phyloP scores from a whole-genome alignment of 495 filamentous ascomycete genomes.

The Talaromyces liani region DNA sequence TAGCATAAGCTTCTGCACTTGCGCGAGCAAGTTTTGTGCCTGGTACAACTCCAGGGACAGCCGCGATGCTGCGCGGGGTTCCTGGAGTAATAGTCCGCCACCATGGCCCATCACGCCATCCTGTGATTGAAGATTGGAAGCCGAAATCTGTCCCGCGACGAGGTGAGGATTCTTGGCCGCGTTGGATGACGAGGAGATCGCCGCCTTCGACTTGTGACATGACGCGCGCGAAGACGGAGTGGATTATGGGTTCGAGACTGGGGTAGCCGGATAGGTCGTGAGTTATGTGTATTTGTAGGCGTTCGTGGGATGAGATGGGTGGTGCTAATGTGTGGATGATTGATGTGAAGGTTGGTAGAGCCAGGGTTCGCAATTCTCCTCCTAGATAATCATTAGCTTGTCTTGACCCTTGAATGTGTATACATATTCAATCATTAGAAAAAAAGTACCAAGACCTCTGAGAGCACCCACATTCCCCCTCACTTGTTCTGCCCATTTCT shows the following conservation, averaged over 20 bases:
- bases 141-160: slow-evolving; percentile 54
- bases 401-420: slow-evolving; percentile 6
- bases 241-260: slow-evolving; percentile 86
- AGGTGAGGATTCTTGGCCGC: slow-evolving; percentile 74
- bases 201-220: slow-evolving; percentile 99
- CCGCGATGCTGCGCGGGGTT: slow-evolving; percentile 65
- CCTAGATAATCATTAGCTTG: slow-evolving; percentile 44
- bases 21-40: slow-evolving; percentile 84
- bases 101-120: slow-evolving; percentile 92
- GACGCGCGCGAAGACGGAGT: slow-evolving; percentile 87
- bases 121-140: slow-evolving; percentile 46
- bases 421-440: slow-evolving; percentile 1
- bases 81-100: slow-evolving; percentile 65
- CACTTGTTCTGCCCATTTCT: slow-evolving; percentile 91
- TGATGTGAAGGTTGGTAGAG: slow-evolving; percentile 89
- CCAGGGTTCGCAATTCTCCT: slow-evolving; percentile 80
- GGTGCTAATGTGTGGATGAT: slow-evolving; percentile 92
- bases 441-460: slow-evolving; percentile 65
- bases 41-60: slow-evolving; percentile 72
- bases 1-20: slow-evolving; percentile 78
- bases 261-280: slow-evolving; percentile 94
- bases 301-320: slow-evolving; percentile 95
- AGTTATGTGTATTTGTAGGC: slow-evolving; percentile 94
- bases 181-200: slow-evolving; percentile 92
- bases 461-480: slow-evolving; percentile 84